Evolutionary conservation across 2,329 filamentous ascomycete genomes (phyloP).

Genomic region (Diaporthe velutina): DNA sequence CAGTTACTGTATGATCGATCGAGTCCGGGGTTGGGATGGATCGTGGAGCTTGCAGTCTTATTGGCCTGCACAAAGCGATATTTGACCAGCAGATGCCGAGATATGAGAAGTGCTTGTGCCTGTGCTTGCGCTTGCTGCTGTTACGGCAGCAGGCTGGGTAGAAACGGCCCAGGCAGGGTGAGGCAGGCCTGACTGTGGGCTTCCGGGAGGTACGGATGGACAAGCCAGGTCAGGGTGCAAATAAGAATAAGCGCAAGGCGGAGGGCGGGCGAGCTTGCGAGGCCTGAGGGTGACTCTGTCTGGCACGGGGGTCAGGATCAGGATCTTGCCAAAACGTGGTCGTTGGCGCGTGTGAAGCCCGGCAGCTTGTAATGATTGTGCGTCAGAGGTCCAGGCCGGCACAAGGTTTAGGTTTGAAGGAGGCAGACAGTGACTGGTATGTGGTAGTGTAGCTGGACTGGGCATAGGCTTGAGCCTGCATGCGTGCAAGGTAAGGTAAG

Average conservation of each 20-base stretch:
- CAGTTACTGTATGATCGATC: constrained; percentile 35
- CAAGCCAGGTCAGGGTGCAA: constrained; percentile 29
- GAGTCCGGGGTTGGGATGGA: constrained; percentile 28
- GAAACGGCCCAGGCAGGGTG: constrained; percentile 28
- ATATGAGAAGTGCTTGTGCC: constrained; percentile 26
- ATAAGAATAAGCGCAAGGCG: constrained; percentile 27
- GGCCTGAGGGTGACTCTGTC: constrained; percentile 3
- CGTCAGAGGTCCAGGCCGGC: constrained; percentile 26
- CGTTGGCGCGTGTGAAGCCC: constrained; percentile 26
- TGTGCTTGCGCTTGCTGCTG: constrained; percentile 30
- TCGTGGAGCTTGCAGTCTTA: constrained; percentile 34
- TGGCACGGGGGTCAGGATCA: constrained; percentile 5
- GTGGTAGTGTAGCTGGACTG: constrained; percentile 30
- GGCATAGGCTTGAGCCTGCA: constrained; percentile 33
- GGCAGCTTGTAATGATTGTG: constrained; percentile 25
- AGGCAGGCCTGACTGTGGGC: constrained; percentile 15
- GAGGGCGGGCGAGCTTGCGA: constrained; percentile 26
- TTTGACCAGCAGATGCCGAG: constrained; percentile 33
- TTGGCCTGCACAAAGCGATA: constrained; percentile 33
- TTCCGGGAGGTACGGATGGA: constrained; percentile 18
- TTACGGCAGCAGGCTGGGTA: constrained; percentile 34
- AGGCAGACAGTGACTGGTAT: constrained; percentile 27
- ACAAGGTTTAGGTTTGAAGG: constrained; percentile 31
- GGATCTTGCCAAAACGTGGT: constrained; percentile 24
- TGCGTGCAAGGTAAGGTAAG: constrained; percentile 31